Base-by-base conservation (phyloP, 179 eudicot genomes). In the Nepenthes alata region DNA sequence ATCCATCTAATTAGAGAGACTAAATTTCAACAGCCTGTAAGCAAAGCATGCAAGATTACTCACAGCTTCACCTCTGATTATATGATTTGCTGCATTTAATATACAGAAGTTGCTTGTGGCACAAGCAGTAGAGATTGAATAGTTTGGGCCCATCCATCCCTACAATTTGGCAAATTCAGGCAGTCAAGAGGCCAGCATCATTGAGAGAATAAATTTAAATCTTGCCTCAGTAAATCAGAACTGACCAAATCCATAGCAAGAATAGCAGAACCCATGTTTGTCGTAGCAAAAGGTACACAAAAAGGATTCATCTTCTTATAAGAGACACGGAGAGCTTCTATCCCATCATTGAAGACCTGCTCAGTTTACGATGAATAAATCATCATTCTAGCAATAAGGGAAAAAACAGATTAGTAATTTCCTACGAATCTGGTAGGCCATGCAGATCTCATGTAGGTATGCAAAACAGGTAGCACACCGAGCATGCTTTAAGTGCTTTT, bases 101-200 rank as follows among this genome's bases (percentile, higher is more conserved):
- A 91, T 91, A 57, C 98, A 89, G 68, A 89, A 86, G 79, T 89
- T 91, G 86, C 98, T 86, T 25, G 98, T 91, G 34, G 98, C 98
- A 86, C 98, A 89, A 68, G 98, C 98, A 62, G 96, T 86, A 35
- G 98, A 89, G 61, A 91, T 91, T 16, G 98, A 91, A 72, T 91
- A 91, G 73, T 81, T 91, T 64, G 98, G 98, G 39, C 98, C 98
- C 98, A 89, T 91, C 98, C 98, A 91, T 56, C 96, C 96, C 98
- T 91, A 80, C 51, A 72, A 58, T 72, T 58, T 25, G 35, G 56
- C 14, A 55, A 54, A 47, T 59, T 52, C 6, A 60, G 64, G 36
- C 45, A 64, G 15, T 47, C 57, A 70, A 58, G 25, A 59, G 48
- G 49, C 12, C 53, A 34, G 14, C 39, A 53, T 25, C 48, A 15